Conservation (phyloP, 106 monocot genomes). For the Apostasia ramifera region DNA sequence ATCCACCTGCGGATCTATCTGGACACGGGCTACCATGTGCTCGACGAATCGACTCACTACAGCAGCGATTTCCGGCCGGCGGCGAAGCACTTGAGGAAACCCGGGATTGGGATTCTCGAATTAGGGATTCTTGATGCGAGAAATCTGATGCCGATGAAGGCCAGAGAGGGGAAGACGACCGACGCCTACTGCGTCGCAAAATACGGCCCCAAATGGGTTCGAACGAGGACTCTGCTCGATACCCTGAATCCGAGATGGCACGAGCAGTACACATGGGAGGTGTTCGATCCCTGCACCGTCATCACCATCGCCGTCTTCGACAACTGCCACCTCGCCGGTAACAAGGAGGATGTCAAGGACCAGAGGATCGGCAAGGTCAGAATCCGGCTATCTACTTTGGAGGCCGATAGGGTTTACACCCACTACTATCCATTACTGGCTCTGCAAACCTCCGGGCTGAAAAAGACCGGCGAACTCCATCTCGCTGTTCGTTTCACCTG, state of each 20-base stretch:
- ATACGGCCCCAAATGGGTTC: constrained; percentile 52
- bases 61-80: constrained; percentile 83
- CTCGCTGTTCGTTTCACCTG: constrained; percentile 48
- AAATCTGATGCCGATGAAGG: constrained; percentile 45
- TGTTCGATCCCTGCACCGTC: constrained; percentile 59
- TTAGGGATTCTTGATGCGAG: constrained; percentile 40
- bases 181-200: constrained; percentile 57
- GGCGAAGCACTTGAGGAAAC: constrained; percentile 35
- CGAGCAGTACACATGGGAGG: constrained; percentile 64
- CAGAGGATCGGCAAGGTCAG: constrained; percentile 53
- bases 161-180: constrained; percentile 32
- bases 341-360: constrained; percentile 25
- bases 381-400: constrained; percentile 44
- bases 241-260: constrained; percentile 43
- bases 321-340: constrained; percentile 31
- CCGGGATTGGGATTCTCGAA: constrained; percentile 36
- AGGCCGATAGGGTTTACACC: constrained; percentile 41
- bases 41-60: constrained; percentile 84
- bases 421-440: constrained; percentile 46
- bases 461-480: constrained; percentile 57
- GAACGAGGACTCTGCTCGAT: constrained; percentile 40
- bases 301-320: constrained; percentile 51
- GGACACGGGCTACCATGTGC: constrained; percentile 82
- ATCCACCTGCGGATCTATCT: constrained; percentile 64
- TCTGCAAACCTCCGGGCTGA: constrained; percentile 37